These are phyloP conservation scores for Parietaria judaica DNA, from an alignment of 306 rosid genomes.

Conservation along the genomic window DNA sequence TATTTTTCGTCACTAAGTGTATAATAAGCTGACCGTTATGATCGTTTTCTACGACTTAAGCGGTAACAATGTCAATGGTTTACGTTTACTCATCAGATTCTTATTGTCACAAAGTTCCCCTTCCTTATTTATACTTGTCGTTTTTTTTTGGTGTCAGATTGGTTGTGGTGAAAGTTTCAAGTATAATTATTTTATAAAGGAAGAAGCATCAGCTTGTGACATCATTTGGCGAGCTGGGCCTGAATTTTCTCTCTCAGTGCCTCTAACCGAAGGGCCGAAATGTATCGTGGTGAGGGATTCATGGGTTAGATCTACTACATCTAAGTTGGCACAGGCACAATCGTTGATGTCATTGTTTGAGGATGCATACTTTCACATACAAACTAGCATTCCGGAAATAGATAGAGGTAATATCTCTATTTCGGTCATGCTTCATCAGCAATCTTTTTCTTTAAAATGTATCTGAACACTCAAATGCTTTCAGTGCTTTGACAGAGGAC, in stretches of 20 bases:
- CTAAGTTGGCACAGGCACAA: slow-evolving; percentile 31
- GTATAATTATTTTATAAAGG: slow-evolving; percentile 78
- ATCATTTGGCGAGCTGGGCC: slow-evolving; percentile 92
- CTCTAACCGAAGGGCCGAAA: slow-evolving; percentile 35
- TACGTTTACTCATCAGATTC: slow-evolving; percentile 13
- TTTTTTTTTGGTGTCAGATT: slow-evolving; percentile 38
- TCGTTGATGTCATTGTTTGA: slow-evolving; percentile 48
- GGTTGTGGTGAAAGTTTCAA: slow-evolving; percentile 62
- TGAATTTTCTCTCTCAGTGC: slow-evolving; percentile 70
- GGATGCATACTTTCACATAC: slow-evolving; percentile 53
- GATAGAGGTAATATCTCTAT: slow-evolving; percentile 55
- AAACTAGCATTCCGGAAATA: slow-evolving; percentile 33
- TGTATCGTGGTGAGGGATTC: slow-evolving; percentile 60
- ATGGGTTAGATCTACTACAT: slow-evolving; percentile 54
- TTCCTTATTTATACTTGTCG: slow-evolving; percentile 6
- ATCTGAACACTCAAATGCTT: slow-evolving; percentile 98
- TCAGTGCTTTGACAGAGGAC: slow-evolving; percentile 98
- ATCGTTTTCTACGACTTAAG: slow-evolving; percentile 3
- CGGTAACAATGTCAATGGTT: slow-evolving; percentile 8
- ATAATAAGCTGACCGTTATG: not conserved
- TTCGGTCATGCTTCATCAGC: slow-evolving; percentile 18
- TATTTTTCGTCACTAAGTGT: not conserved
- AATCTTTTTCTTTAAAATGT: slow-evolving; percentile 42
- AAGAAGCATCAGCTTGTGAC: slow-evolving; percentile 43
- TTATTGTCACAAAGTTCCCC: slow-evolving; percentile 7